Conservation (phyloP, 2,329 filamentous ascomycete species). For the Tolypocladium paradoxum region DNA sequence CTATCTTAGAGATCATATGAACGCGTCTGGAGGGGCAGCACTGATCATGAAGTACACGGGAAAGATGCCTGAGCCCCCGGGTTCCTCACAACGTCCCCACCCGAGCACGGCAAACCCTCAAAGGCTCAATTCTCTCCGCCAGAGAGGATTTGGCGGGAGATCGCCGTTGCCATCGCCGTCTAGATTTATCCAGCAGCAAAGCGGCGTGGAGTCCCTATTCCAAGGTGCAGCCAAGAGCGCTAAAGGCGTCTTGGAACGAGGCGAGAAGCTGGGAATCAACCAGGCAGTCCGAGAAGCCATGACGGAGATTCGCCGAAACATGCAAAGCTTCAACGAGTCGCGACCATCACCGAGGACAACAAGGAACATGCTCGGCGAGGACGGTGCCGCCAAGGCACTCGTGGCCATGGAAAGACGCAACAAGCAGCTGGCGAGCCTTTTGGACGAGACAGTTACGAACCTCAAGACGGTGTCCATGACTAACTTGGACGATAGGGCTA, state of each 20-base stretch:
- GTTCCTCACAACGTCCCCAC: conserved; percentile 1
- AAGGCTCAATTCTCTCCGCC: conserved; percentile 25
- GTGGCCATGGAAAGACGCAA: conserved; percentile 54
- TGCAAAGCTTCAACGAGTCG: conserved; percentile 54
- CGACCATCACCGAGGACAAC: conserved; percentile 30
- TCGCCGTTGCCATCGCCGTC: conserved; percentile 37
- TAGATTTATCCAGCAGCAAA: conserved; percentile 44
- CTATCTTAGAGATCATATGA: conserved; percentile 57
- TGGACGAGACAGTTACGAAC: conserved; percentile 54
- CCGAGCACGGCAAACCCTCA: conserved; percentile 24
- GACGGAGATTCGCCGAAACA: conserved; percentile 67
- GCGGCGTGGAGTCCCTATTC: conserved; percentile 57
- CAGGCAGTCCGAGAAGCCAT: conserved; percentile 72
- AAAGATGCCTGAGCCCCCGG: conserved; percentile 28
- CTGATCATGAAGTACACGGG: conserved; percentile 64
- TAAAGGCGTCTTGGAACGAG: conserved; percentile 59
- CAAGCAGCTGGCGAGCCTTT: conserved; percentile 53
- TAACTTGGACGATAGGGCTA: conserved; percentile 35
- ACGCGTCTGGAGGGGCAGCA: conserved; percentile 47
- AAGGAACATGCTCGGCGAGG: conserved; percentile 24
- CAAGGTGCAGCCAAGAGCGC: conserved; percentile 70
- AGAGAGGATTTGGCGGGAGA: conserved; percentile 27
- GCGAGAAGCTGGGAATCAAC: conserved; percentile 70
- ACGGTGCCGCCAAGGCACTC: conserved; percentile 25
- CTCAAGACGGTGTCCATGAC: conserved; percentile 50